A percentile compares a stretch with the other conserved stretches of the same genome.
phyloP scores from a whole-genome alignment of 352 stramenopile species.

The Phytophthora agathidicida region DNA sequence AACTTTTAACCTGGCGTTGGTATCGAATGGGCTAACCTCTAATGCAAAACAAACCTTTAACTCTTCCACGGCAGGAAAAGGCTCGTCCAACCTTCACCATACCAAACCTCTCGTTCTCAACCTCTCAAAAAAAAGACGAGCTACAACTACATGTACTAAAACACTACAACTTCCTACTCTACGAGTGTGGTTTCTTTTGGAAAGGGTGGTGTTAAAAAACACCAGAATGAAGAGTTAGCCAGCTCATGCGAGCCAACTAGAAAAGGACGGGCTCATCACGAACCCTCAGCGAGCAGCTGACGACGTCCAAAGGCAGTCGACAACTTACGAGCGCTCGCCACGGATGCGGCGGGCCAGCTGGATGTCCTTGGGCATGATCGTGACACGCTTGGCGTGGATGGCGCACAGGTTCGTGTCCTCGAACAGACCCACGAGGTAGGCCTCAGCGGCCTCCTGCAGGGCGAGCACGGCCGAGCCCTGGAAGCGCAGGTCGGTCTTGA shows the following conservation, averaged over 20 bases:
- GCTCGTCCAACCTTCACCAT: too few relatives aligned
- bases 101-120: too few relatives aligned
- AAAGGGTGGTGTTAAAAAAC: slow-evolving; percentile 88
- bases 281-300: slow-evolving; percentile 1
- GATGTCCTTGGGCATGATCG: slow-evolving; percentile 96
- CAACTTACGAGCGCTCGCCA: slow-evolving; percentile 83
- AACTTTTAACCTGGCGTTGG: too few relatives aligned
- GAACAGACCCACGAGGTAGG: slow-evolving; percentile 83
- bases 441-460: slow-evolving; percentile 90
- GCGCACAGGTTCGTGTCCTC: slow-evolving; percentile 95
- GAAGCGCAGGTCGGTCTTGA: slow-evolving; percentile 91
- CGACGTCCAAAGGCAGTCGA: slow-evolving; percentile 13
- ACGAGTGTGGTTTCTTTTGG: slow-evolving; percentile 40
- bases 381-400: slow-evolving; percentile 94
- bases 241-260: slow-evolving; percentile 15
- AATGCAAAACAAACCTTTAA: too few relatives aligned
- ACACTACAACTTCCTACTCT: neutral
- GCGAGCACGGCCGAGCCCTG: slow-evolving; percentile 86
- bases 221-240: slow-evolving; percentile 53
- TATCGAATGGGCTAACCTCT: too few relatives aligned
- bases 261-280: neutral
- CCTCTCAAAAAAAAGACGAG: too few relatives aligned
- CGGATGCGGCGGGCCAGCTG: slow-evolving; percentile 93
- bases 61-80: too few relatives aligned
- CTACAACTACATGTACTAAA: too few relatives aligned